Evolutionary conservation across 1,284 basidiomycete species (phyloP).

Genomic region (Puccinia horiana): DNA sequence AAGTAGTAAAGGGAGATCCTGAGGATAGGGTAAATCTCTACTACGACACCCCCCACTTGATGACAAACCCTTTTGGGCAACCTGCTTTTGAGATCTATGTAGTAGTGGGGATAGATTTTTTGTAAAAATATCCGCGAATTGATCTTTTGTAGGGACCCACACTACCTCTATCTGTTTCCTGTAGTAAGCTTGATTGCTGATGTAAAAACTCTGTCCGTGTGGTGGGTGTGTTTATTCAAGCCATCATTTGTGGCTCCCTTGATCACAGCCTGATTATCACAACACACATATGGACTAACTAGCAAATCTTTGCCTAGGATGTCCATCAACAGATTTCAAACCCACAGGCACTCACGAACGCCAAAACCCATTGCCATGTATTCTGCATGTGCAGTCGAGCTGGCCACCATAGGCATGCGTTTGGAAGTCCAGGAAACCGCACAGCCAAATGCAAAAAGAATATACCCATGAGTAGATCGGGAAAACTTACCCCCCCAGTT

Average conservation of each 20-base stretch:
- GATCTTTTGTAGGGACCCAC: conserved; percentile 4
- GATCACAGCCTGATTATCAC: conserved; percentile 10
- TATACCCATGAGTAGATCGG: neutral
- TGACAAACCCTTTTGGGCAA: too few relatives aligned
- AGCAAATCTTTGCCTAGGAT: neutral
- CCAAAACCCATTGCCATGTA: conserved; percentile 22
- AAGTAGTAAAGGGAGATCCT: too few relatives aligned
- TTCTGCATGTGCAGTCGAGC: neutral
- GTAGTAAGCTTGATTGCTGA: neutral
- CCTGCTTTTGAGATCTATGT: too few relatives aligned
- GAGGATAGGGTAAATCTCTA: too few relatives aligned
- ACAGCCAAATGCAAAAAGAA: neutral
- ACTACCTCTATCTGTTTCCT: neutral
- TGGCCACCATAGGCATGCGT: neutral
- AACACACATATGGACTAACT: neutral
- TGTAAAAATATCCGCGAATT: conserved; percentile 14
- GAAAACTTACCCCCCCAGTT: conserved; percentile 22
- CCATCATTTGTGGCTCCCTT: neutral
- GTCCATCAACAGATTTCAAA: neutral
- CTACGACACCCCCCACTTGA: too few relatives aligned
- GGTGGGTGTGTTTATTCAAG: neutral
- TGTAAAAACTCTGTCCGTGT: neutral
- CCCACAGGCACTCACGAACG: neutral
- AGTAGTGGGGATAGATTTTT: conserved; percentile 6
- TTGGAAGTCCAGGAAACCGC: conserved; percentile 12